Evolutionary conservation across 805 yeast genomes (phyloP).

Genomic region (Hanseniaspora clermontiae): DNA sequence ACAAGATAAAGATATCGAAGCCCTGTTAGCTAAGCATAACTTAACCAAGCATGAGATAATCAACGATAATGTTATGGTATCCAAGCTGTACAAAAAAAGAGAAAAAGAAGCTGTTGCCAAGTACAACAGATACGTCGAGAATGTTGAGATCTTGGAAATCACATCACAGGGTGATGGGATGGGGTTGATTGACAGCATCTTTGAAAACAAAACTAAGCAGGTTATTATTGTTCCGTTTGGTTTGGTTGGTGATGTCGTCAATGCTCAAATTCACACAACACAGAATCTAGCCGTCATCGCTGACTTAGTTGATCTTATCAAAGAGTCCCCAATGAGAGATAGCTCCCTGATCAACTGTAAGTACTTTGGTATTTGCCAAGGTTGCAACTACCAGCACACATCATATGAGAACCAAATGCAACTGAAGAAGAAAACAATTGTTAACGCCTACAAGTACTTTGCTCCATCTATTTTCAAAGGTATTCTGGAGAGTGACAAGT

Average conservation of each 20-base stretch:
- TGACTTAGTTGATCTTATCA: slow-evolving; percentile 48
- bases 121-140: slow-evolving; percentile 46
- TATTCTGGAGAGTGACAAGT: slow-evolving; percentile 39
- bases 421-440: slow-evolving; percentile 61
- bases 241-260: slow-evolving; percentile 70
- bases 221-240: slow-evolving; percentile 76
- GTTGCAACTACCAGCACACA: slow-evolving; percentile 83
- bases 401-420: slow-evolving; percentile 59
- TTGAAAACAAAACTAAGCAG: slow-evolving; percentile 34
- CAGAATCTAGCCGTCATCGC: slow-evolving; percentile 63
- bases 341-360: slow-evolving; percentile 49
- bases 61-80: slow-evolving; percentile 55
- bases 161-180: slow-evolving; percentile 83
- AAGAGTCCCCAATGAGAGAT: slow-evolving; percentile 36
- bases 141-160: slow-evolving; percentile 45
- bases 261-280: slow-evolving; percentile 60
- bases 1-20: slow-evolving; percentile 57
- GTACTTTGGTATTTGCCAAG: slow-evolving; percentile 87
- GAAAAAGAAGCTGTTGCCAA: slow-evolving; percentile 28
- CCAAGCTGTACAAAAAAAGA: slow-evolving; percentile 34
- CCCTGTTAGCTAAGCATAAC: slow-evolving; percentile 34
- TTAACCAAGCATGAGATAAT: slow-evolving; percentile 36
- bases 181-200: slow-evolving; percentile 55
- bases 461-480: slow-evolving; percentile 40
- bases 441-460: slow-evolving; percentile 67